Conservation (phyloP, 192 early-diverging fungal species). For the Linnemannia hyalina region DNA sequence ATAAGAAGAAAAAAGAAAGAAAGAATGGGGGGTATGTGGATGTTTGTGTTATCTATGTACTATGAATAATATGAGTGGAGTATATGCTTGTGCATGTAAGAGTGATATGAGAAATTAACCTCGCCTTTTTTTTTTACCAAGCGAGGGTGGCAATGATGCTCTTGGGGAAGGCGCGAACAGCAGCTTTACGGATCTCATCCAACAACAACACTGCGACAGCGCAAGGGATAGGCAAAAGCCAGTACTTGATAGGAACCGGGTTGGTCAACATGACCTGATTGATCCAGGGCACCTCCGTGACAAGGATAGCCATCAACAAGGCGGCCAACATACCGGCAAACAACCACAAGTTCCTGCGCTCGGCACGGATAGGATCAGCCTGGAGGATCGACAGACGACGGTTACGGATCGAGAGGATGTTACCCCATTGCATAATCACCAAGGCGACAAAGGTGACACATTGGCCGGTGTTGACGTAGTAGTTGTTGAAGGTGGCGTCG, state of each 20-base stretch:
- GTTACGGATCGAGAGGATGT: conserved; percentile 71
- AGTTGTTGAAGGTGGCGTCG: conserved; percentile 35
- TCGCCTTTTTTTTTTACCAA: conserved; percentile 23
- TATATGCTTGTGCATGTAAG: neutral
- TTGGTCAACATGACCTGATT: conserved; percentile 67
- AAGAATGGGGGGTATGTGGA: neutral
- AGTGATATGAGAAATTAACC: neutral
- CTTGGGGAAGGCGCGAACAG: conserved; percentile 53
- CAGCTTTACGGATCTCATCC: conserved; percentile 76
- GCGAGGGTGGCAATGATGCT: conserved; percentile 37
- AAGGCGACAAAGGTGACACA: conserved; percentile 75
- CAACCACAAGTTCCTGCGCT: conserved; percentile 68
- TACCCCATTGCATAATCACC: conserved; percentile 76
- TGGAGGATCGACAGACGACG: conserved; percentile 71
- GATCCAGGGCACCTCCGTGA: conserved; percentile 65
- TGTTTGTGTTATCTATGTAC: neutral
- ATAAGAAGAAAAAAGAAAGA: neutral
- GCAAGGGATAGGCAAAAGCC: conserved; percentile 76
- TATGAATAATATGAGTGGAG: neutral
- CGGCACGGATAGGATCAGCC: conserved; percentile 71
- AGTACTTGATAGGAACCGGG: conserved; percentile 73
- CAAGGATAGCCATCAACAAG: conserved; percentile 60
- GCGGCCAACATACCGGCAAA: conserved; percentile 67
- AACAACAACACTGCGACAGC: conserved; percentile 69
- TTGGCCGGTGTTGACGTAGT: conserved; percentile 64